A percentile compares a stretch with the other conserved stretches of the same genome.
These are phyloP conservation scores for Fusarium sp. DNA, from an alignment of 2,329 filamentous ascomycete species.

Conservation along the genomic window DNA sequence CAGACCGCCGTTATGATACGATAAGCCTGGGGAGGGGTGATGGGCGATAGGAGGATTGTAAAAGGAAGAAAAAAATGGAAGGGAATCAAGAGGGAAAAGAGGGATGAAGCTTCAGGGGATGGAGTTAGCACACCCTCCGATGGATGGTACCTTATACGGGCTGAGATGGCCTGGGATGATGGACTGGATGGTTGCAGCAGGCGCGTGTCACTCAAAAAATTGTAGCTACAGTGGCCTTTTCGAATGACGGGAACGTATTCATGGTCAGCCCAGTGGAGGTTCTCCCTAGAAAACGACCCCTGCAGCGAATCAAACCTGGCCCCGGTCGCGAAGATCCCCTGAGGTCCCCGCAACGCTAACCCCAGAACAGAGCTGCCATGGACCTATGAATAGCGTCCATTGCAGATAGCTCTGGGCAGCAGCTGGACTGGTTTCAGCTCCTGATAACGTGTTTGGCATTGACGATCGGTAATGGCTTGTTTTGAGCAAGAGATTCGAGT, in stretches of 20 bases:
- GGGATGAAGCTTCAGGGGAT: slow-evolving; percentile 45
- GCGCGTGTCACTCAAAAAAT: slow-evolving; percentile 43
- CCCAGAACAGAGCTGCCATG: slow-evolving; percentile 31
- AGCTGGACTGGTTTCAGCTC: slow-evolving; percentile 28
- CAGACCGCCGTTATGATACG: slow-evolving; percentile 27
- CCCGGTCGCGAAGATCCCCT: slow-evolving; percentile 37
- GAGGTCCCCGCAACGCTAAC: slow-evolving; percentile 29
- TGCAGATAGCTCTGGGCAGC: slow-evolving; percentile 20
- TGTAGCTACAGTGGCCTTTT: slow-evolving; percentile 56
- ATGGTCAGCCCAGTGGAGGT: slow-evolving; percentile 29
- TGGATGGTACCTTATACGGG: slow-evolving; percentile 19
- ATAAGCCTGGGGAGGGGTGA: slow-evolving; percentile 18
- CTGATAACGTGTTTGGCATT: slow-evolving; percentile 14
- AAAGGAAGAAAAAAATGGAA: slow-evolving; percentile 21
- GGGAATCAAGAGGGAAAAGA: slow-evolving; percentile 23
- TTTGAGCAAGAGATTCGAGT: background rate
- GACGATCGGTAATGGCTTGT: background rate
- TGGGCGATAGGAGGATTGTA: slow-evolving; percentile 24
- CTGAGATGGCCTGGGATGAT: slow-evolving; percentile 24
- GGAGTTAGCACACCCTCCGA: slow-evolving; percentile 19
- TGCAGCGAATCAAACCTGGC: slow-evolving; percentile 40
- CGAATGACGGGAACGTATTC: slow-evolving; percentile 13
- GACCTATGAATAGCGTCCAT: slow-evolving; percentile 28
- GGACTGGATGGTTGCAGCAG: slow-evolving; percentile 30
- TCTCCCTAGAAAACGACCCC: slow-evolving; percentile 21